phyloP scores from a whole-genome alignment of 345 rosid species.

The Populus euphratica region DNA sequence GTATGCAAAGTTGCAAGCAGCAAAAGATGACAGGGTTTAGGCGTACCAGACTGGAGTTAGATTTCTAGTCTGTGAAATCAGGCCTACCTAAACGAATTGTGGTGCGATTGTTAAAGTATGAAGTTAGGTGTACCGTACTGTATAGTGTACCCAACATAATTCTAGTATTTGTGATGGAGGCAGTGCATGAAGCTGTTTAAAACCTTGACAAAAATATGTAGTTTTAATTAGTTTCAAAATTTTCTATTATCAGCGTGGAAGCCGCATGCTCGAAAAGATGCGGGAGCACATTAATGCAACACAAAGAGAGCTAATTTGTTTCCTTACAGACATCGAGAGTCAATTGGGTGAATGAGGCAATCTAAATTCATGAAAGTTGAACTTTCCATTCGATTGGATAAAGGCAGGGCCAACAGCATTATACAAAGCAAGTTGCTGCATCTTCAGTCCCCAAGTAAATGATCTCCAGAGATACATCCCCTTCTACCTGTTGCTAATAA shows the following conservation, averaged over 20 bases:
- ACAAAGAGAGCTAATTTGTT: not conserved
- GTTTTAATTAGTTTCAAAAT: no score
- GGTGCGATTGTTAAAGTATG: not conserved
- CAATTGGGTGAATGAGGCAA: not conserved
- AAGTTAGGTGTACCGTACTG: not conserved
- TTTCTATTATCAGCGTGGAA: no score
- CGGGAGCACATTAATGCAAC: not conserved
- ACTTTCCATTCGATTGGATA: not conserved
- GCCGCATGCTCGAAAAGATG: not conserved
- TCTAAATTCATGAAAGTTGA: not conserved
- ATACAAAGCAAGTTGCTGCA: not conserved
- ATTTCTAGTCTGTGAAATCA: not conserved
- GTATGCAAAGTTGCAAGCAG: not conserved
- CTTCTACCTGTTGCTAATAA: not conserved
- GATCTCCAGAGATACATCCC: no score
- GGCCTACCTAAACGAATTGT: not conserved
- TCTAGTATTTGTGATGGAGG: no score
- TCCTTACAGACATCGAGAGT: not conserved
- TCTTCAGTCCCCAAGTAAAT: not conserved
- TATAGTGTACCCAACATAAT: no score
- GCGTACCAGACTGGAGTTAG: not conserved
- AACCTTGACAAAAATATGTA: no score
- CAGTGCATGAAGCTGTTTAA: no score
- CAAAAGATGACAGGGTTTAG: not conserved
- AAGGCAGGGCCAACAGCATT: not conserved